phyloP scores from a whole-genome alignment of 805 yeast genomes.

The Wickerhamomyces pijperi region DNA sequence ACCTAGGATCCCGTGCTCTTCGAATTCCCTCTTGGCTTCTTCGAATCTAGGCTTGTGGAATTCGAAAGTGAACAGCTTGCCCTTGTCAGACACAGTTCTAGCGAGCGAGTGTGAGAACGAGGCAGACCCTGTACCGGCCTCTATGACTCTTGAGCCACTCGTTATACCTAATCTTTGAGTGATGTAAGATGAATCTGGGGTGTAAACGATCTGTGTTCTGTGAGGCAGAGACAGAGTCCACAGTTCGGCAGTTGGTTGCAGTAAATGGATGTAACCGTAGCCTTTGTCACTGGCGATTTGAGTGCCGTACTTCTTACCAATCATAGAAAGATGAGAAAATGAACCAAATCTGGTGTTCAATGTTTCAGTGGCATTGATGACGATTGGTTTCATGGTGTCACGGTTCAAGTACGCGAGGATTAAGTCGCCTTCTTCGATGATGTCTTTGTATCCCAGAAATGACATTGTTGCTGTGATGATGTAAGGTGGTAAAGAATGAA shows the following conservation, averaged over 20 bases:
- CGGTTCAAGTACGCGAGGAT: conserved; percentile 82
- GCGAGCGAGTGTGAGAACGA: conserved; percentile 90
- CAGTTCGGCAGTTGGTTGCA: conserved; percentile 89
- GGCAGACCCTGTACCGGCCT: conserved; percentile 97
- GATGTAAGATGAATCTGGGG: conserved; percentile 89
- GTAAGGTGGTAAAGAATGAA: too few species aligned
- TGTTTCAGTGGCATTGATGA: conserved; percentile 42
- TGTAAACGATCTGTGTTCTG: conserved; percentile 93
- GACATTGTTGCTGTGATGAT: conserved; percentile 1
- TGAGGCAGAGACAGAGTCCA: conserved; percentile 97
- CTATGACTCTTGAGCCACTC: conserved; percentile 73
- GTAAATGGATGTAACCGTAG: conserved; percentile 73
- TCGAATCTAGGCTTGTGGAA: conserved; percentile 76
- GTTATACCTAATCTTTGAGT: conserved; percentile 68
- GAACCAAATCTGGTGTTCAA: conserved; percentile 85
- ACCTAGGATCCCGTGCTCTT: conserved; percentile 52
- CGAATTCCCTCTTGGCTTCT: conserved; percentile 73
- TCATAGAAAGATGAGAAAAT: conserved; percentile 75
- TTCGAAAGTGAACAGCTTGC: conserved; percentile 74
- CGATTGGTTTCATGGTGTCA: conserved; percentile 65
- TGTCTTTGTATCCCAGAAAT: conserved; percentile 45
- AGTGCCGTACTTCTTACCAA: conserved; percentile 72
- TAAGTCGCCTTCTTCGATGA: conserved; percentile 77
- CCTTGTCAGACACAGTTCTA: conserved; percentile 47
- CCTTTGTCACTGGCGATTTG: conserved; percentile 73